These are phyloP conservation scores for Globisporangium emineosum DNA, from an alignment of 352 stramenopile species.

Conservation along the genomic window DNA sequence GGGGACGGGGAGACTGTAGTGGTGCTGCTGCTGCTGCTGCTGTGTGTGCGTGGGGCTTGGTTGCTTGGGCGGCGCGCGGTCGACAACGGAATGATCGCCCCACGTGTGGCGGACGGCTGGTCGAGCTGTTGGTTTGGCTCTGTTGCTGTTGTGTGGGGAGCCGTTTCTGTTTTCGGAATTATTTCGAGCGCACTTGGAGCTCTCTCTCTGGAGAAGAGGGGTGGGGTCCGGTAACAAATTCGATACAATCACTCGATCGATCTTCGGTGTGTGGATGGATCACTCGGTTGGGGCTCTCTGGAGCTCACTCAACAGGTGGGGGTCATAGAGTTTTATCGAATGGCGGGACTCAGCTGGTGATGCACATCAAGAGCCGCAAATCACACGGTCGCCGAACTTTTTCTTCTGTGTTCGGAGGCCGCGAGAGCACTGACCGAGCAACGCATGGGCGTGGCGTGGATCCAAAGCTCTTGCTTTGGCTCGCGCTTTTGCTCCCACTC, in stretches of 20 bases:
- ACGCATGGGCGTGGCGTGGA: too few relatives aligned
- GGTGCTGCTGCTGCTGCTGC: neutral
- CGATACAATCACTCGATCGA: neutral
- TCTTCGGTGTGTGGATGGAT: neutral
- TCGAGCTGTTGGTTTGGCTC: neutral
- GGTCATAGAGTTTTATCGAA: neutral
- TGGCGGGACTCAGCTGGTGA: neutral
- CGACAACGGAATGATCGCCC: neutral
- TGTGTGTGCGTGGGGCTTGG: neutral
- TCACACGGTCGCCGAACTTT: neutral
- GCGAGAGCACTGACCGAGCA: neutral
- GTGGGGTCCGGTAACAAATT: neutral
- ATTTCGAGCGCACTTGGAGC: slow-evolving; percentile 3
- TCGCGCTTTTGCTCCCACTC: neutral
- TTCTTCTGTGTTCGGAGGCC: neutral
- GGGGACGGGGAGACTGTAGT: too few relatives aligned
- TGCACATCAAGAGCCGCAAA: neutral
- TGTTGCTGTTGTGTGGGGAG: neutral
- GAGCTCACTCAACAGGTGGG: neutral
- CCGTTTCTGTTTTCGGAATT: slow-evolving; percentile 9
- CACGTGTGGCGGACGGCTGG: neutral
- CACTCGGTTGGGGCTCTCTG: too few relatives aligned
- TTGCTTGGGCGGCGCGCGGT: neutral
- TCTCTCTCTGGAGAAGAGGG: neutral
- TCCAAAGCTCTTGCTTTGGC: neutral